Evolutionary conservation across 1,139 yeast genomes (phyloP).

Genomic region (Magnusiomyces ingens): DNA sequence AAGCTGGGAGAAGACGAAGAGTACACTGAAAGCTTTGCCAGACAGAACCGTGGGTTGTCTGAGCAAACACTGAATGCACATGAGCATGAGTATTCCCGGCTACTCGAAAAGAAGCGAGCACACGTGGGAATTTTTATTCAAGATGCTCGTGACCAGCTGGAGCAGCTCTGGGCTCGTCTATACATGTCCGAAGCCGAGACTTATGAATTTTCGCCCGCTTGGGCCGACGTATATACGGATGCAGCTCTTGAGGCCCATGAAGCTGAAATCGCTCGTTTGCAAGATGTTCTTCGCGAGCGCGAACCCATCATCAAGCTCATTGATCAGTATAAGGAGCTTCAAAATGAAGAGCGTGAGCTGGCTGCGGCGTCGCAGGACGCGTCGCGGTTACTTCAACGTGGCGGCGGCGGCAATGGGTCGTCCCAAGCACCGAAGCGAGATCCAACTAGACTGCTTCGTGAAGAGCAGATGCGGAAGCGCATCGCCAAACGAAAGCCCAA

Average conservation of each 20-base stretch:
- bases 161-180: conserved; percentile 54
- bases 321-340: conserved; percentile 47
- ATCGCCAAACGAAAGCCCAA: conserved; percentile 62
- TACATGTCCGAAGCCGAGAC: conserved; percentile 47
- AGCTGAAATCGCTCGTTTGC: conserved; percentile 47
- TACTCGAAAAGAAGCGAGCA: conserved; percentile 54
- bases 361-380: conserved; percentile 73
- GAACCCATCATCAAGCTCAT: conserved; percentile 51
- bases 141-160: conserved; percentile 54
- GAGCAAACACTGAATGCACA: conserved; percentile 34
- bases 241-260: conserved; percentile 55
- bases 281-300: conserved; percentile 45
- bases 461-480: conserved; percentile 67
- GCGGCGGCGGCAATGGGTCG: conserved; percentile 39
- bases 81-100: conserved; percentile 49
- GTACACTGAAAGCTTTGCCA: conserved; percentile 24
- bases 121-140: conserved; percentile 61
- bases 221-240: conserved; percentile 44
- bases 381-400: conserved; percentile 64
- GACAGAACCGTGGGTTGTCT: conserved; percentile 30
- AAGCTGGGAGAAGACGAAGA: conserved; percentile 25
- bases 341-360: conserved; percentile 55
- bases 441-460: conserved; percentile 70
- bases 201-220: conserved; percentile 34
- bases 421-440: conserved; percentile 22